These are phyloP conservation scores for Stenogyne calaminthoides DNA, from an alignment of 305 asterid genomes.

Conservation along the genomic window DNA sequence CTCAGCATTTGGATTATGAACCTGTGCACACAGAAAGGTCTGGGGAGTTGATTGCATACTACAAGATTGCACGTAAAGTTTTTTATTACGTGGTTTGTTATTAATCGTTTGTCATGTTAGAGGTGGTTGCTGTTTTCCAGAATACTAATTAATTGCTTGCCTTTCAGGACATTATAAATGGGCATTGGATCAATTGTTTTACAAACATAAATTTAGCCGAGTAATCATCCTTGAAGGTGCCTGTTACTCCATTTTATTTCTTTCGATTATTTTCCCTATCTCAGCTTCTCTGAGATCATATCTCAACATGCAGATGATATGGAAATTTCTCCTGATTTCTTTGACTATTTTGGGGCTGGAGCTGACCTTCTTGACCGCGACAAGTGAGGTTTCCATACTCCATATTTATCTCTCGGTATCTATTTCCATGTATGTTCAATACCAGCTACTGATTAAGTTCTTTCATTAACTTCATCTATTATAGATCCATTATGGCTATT, in stretches of 20 bases:
- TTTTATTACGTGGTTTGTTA: slow-evolving; percentile 28
- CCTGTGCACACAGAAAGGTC: slow-evolving; percentile 91
- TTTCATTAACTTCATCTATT: slow-evolving; percentile 23
- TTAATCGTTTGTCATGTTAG: slow-evolving; percentile 18
- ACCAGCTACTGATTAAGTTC: slow-evolving; percentile 19
- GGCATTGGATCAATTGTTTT: slow-evolving; percentile 94
- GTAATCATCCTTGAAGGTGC: slow-evolving; percentile 98
- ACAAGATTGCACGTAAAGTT: slow-evolving; percentile 92
- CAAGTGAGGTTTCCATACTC: slow-evolving; percentile 58
- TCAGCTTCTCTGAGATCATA: slow-evolving; percentile 33
- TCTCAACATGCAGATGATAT: slow-evolving; percentile 79
- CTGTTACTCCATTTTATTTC: slow-evolving; percentile 30
- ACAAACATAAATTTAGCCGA: slow-evolving; percentile 78
- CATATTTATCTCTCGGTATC: slow-evolving; percentile 21
- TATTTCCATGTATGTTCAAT: slow-evolving; percentile 16
- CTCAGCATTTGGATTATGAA: slow-evolving; percentile 83
- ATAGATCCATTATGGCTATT: slow-evolving; percentile 91
- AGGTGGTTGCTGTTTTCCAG: slow-evolving; percentile 30
- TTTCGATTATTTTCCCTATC: slow-evolving; percentile 14
- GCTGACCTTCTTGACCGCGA: slow-evolving; percentile 89
- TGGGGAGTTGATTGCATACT: slow-evolving; percentile 94
- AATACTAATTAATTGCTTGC: slow-evolving; percentile 30
- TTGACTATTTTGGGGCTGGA: slow-evolving; percentile 94
- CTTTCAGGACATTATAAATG: slow-evolving; percentile 95
- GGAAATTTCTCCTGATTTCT: slow-evolving; percentile 98